Base-by-base conservation (phyloP, 768 basidiomycete species). In the Mrakia blollopis region DNA sequence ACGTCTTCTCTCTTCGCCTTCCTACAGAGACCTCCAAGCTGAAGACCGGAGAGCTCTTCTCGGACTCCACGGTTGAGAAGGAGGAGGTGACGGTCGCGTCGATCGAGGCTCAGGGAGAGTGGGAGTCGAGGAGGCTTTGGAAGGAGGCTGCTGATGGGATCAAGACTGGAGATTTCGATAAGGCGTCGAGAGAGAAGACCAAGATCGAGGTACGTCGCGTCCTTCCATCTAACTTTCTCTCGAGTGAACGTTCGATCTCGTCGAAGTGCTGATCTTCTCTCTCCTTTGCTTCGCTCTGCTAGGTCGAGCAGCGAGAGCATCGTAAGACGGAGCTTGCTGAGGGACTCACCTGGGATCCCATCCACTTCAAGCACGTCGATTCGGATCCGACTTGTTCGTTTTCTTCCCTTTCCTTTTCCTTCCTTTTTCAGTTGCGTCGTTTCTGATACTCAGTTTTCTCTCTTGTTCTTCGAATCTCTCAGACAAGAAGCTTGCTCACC, bases 231-330 rank as follows among this genome's bases (percentile, higher is more conserved):
- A 7, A 6, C 14, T 18, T 25, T 52, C 14, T 52, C 50, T 16
- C 50, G 50, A 3, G 8, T 7, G 8, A 16, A 7, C 16, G 16
- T 10, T 57, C 57, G 57, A 2, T 9, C n/a, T n/a, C 16, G 3
- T 50, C 47, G 18, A 50, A 21, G 47, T 2, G 13, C 47, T 50
- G 47, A 57, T 13, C 23, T 25, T 7, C 57, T 57, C 18, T 28
- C 57, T 9, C n/a, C 18, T n/a, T 57, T 10, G 10, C 14, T 4
- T 44, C 44, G 44, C 13, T 25, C 57, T 3, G 11, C 7, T 79
- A 96, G 94, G 97, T 96, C 80, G 92, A 94, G 47, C 94, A 97
- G 85, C 87, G 96, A 75, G 93, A 96, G 84, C 87, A 88, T 83
- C 86, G 96, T 78, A 90, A 89, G 81, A 92, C 94, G 79, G 96